Percentiles rank a stretch among this genome's conserved stretches.
phyloP scores from a whole-genome alignment of 352 stramenopile genomes.

The Phytopythium aichiense region DNA sequence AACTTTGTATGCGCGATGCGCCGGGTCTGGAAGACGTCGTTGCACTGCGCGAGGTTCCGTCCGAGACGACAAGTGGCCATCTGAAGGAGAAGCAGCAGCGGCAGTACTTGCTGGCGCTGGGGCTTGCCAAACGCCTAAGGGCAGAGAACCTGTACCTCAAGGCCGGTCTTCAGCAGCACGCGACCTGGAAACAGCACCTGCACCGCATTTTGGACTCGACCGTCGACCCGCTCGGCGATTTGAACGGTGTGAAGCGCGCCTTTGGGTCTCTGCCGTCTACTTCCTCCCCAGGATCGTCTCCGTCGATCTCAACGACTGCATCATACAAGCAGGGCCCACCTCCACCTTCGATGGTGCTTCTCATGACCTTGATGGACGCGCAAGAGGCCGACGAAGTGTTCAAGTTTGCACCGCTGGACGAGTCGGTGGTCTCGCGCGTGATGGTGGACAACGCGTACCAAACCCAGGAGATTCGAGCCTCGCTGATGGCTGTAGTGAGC shows the following conservation, averaged over 20 bases:
- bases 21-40: too few species aligned
- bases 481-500: neutral
- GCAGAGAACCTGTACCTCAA: slow-evolving; percentile 28
- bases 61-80: too few species aligned
- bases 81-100: too few species aligned
- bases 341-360: neutral
- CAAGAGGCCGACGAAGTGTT: slow-evolving; percentile 26
- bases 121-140: neutral
- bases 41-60: too few species aligned
- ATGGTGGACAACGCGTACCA: slow-evolving; percentile 31
- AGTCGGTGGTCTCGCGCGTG: slow-evolving; percentile 24
- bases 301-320: neutral
- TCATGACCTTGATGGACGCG: neutral
- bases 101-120: too few species aligned
- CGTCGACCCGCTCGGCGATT: neutral
- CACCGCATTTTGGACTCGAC: slow-evolving; percentile 12
- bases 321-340: too few species aligned
- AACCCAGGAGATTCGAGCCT: neutral
- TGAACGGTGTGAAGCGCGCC: neutral
- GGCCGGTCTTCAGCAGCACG: slow-evolving; percentile 18
- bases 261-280: neutral
- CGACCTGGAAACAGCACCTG: slow-evolving; percentile 22
- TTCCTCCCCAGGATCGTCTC: neutral
- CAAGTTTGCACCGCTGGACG: slow-evolving; percentile 24
- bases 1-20: too few species aligned